Conservation (phyloP, 1,139 yeast species). For the Candida smagusa region DNA sequence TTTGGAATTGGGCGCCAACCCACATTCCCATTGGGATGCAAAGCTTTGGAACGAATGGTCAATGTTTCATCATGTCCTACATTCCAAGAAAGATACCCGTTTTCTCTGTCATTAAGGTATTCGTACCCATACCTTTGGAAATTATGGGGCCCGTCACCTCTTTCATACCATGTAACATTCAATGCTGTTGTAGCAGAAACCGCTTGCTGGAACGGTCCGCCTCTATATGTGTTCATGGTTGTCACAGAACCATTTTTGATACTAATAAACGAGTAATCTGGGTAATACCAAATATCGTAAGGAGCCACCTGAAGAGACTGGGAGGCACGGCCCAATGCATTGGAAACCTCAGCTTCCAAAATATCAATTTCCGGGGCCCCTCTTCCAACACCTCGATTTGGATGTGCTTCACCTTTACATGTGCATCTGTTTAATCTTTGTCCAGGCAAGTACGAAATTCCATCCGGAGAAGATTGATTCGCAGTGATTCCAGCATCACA, state of each 20-base stretch:
- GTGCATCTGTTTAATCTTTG: slow-evolving; percentile 25
- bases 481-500: slow-evolving; percentile 33
- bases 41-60: slow-evolving; percentile 20
- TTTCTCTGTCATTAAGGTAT: slow-evolving; percentile 19
- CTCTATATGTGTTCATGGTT: slow-evolving; percentile 27
- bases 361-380: slow-evolving; percentile 32
- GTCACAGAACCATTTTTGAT: slow-evolving; percentile 21
- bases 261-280: slow-evolving; percentile 24
- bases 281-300: slow-evolving; percentile 29
- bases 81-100: slow-evolving; percentile 27
- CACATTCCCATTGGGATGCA: slow-evolving; percentile 27
- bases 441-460: slow-evolving; percentile 29
- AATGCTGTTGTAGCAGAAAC: slow-evolving; percentile 24
- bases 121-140: slow-evolving; percentile 27
- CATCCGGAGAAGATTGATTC: slow-evolving; percentile 30
- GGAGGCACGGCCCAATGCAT: slow-evolving; percentile 22
- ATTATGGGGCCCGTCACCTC: slow-evolving; percentile 16
- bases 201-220: slow-evolving; percentile 32
- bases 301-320: slow-evolving; percentile 32
- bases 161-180: slow-evolving; percentile 25
- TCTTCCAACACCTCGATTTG: slow-evolving; percentile 25
- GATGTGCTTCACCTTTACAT: slow-evolving; percentile 25
- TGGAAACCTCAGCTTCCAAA: slow-evolving; percentile 22
- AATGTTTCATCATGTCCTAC: slow-evolving; percentile 24
- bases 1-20: slow-evolving; percentile 25